A percentile compares a stretch with the other conserved stretches of the same genome.
Conservation (phyloP, 2,329 filamentous ascomycete genomes). For the Sclerotinia minor region DNA sequence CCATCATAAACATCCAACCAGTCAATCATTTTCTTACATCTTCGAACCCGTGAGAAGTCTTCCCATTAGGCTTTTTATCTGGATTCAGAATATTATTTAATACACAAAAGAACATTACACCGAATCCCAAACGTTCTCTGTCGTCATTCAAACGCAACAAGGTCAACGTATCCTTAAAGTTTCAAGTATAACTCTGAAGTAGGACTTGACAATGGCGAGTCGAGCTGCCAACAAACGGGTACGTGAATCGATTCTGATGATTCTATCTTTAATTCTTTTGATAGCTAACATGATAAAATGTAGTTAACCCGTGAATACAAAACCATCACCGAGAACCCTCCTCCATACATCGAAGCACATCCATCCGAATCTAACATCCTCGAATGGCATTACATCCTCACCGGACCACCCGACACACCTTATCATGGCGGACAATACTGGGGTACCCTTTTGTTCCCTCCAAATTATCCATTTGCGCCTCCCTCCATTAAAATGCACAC, state of each 20-base stretch:
- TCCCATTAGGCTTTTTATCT: neutral
- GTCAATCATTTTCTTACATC: neutral
- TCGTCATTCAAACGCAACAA: neutral
- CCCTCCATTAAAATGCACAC: slow-evolving; percentile 99
- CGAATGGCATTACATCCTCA: slow-evolving; percentile 96
- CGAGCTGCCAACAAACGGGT: slow-evolving; percentile 72
- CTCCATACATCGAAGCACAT: slow-evolving; percentile 85
- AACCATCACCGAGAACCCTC: slow-evolving; percentile 70
- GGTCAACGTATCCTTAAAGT: slow-evolving; percentile 23
- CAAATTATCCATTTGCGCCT: slow-evolving; percentile 95
- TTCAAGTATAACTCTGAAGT: slow-evolving; percentile 35
- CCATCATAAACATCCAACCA: neutral
- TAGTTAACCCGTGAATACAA: slow-evolving; percentile 65
- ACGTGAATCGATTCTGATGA: slow-evolving; percentile 28
- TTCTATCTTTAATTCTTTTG: neutral
- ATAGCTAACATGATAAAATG: neutral
- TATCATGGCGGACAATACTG: slow-evolving; percentile 97
- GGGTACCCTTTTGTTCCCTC: slow-evolving; percentile 93
- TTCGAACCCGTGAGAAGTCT: neutral
- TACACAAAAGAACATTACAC: neutral
- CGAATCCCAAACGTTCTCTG: neutral
- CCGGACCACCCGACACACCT: slow-evolving; percentile 88
- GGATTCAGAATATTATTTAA: neutral
- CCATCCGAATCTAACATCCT: slow-evolving; percentile 90
- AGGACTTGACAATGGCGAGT: slow-evolving; percentile 59